Evolutionary conservation across 106 monocot genomes (phyloP).

Genomic region (Iris macrosiphon): DNA sequence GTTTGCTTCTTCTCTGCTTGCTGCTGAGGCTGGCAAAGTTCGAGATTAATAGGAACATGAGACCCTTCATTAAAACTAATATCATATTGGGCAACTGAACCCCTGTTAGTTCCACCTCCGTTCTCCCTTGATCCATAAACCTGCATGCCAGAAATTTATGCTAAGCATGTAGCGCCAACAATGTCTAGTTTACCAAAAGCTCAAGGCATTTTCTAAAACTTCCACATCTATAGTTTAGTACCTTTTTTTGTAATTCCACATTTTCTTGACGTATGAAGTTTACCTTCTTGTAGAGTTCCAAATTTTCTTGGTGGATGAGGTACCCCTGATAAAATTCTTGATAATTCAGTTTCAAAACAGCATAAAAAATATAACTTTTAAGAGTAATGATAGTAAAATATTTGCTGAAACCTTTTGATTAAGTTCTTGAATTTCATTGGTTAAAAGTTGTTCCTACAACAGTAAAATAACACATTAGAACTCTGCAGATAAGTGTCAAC

Average conservation of each 20-base stretch:
- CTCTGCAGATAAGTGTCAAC: not conserved
- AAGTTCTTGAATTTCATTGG: conserved; percentile 75
- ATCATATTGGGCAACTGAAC: conserved; percentile 17
- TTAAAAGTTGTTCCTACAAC: conserved; percentile 52
- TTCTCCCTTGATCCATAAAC: conserved; percentile 32
- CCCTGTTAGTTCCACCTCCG: conserved; percentile 17
- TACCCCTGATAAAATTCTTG: conserved; percentile 23
- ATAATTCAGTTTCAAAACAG: not conserved
- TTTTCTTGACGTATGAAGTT: conserved; percentile 40
- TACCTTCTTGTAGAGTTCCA: conserved; percentile 43
- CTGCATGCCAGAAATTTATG: conserved; percentile 11
- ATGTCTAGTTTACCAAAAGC: not conserved
- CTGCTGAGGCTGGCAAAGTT: conserved; percentile 55
- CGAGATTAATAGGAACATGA: conserved; percentile 37
- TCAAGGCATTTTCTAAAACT: not conserved
- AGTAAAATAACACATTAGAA: conserved; percentile 8
- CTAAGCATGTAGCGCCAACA: not conserved
- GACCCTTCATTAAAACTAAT: conserved; percentile 28
- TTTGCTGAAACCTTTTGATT: conserved; percentile 44
- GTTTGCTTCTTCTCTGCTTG: conserved; percentile 13
- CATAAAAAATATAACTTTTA: not conserved
- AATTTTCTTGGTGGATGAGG: conserved; percentile 49
- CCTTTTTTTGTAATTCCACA: conserved; percentile 35
- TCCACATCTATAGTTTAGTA: conserved; percentile 8
- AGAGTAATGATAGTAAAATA: not conserved